phyloP scores from a whole-genome alignment of 768 basidiomycete species.

The Trametes maxima region DNA sequence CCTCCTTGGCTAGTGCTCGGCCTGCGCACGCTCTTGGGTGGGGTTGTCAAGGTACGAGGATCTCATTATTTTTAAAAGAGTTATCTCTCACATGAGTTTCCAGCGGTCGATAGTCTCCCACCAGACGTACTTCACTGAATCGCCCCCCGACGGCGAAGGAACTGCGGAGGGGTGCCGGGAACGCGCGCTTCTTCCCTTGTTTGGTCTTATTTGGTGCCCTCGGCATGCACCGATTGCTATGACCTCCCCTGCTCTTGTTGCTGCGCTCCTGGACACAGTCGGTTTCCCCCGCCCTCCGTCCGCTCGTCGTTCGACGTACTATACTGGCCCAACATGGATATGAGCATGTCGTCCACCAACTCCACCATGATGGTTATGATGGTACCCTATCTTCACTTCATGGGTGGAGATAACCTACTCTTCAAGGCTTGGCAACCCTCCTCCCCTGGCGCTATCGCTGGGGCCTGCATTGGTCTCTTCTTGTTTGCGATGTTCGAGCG shows the following conservation, averaged over 20 bases:
- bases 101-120: too few relatives aligned
- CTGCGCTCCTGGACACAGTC: neutral
- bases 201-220: neutral
- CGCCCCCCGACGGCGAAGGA: too few relatives aligned
- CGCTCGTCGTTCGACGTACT: too few relatives aligned
- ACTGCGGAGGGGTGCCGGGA: too few relatives aligned
- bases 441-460: conserved; percentile 69
- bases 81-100: too few relatives aligned
- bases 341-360: conserved; percentile 11
- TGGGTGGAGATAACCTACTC: conserved; percentile 60
- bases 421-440: conserved; percentile 72
- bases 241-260: neutral
- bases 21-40: too few relatives aligned
- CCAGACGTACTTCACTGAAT: too few relatives aligned
- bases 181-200: neutral
- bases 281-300: neutral
- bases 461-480: conserved; percentile 73
- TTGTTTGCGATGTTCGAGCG: conserved; percentile 72
- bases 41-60: too few relatives aligned
- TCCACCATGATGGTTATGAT: conserved; percentile 38
- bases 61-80: too few relatives aligned
- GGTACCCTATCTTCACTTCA: conserved; percentile 73
- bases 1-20: too few relatives aligned
- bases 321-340: neutral
- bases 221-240: neutral